Conservation (phyloP, 2,329 filamentous ascomycete species). For the Penicillium sp. region DNA sequence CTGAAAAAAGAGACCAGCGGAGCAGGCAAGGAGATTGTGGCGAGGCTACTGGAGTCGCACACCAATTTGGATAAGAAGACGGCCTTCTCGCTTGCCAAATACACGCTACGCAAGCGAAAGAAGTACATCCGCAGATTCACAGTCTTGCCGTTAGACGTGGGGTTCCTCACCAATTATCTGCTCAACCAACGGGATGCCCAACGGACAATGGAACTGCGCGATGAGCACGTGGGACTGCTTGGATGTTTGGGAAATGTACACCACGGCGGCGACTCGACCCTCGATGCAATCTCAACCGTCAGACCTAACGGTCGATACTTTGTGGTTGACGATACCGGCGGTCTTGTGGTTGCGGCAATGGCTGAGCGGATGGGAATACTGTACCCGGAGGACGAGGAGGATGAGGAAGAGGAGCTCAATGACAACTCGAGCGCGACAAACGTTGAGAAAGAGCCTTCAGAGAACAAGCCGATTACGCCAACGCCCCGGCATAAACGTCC, state of each 20-base stretch:
- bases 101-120: slow-evolving; percentile 86
- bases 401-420: slow-evolving; percentile 18
- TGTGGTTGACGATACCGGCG: slow-evolving; percentile 80
- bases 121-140: slow-evolving; percentile 91
- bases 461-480: slow-evolving; percentile 7
- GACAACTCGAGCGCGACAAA: slow-evolving; percentile 12
- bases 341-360: slow-evolving; percentile 72
- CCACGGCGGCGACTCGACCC: slow-evolving; percentile 48
- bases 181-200: slow-evolving; percentile 71
- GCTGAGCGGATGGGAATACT: slow-evolving; percentile 85
- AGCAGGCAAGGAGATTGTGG: slow-evolving; percentile 81
- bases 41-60: slow-evolving; percentile 87
- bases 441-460: slow-evolving; percentile 1
- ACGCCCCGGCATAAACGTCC: slow-evolving; percentile 25
- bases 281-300: slow-evolving; percentile 19
- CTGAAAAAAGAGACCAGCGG: slow-evolving; percentile 66
- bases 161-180: slow-evolving; percentile 68
- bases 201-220: slow-evolving; percentile 78
- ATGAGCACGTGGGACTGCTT: slow-evolving; percentile 74
- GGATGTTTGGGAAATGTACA: slow-evolving; percentile 89
- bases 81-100: slow-evolving; percentile 86
- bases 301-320: slow-evolving; percentile 62
- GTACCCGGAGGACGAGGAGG: slow-evolving; percentile 41
- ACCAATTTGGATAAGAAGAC: slow-evolving; percentile 91
- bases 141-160: slow-evolving; percentile 74